Evolutionary conservation across 352 stramenopile species (phyloP), one percentile per base, ranked within the genome.

Genomic region (Elongisporangium prolatum): DNA sequence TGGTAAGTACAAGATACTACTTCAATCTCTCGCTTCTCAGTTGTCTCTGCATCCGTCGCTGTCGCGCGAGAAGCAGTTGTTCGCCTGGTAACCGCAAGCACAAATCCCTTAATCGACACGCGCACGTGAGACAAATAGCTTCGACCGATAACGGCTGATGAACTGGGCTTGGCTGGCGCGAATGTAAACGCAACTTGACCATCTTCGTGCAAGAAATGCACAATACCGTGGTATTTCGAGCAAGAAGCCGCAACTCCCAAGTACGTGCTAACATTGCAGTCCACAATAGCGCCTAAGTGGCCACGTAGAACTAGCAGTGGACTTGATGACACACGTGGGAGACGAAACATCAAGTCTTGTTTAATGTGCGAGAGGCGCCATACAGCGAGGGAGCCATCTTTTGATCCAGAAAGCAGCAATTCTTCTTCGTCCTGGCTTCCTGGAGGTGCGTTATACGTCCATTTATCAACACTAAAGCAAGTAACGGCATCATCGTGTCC

Each of bases 321-420:
- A 51, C 68, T 69, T 5, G 84, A 76, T 5, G 80, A 91, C 8
- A 94, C 70, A 1, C 84, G 77, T 3, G 86, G 86, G 3, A 86
- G 65, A 4, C 78, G 86, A 48, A 91, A 89, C 1, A 92, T 77
- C 61, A 89, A 54, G 48, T 92, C 77, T 0, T 75, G 80, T 49
- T 92, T 91, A 13, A 89, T 64, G 3, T 82, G 70, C 11, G 81
- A 90, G 6, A 95, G 67, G 1, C 81, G 70, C 84, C 86, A 95
- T 1, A 94, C 65, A 10, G 71, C 71, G 7, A 95, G 61, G 1
- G 75, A 88, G 21, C 70, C 76, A 57, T 95, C 86, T 47, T 77
- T 74, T 1, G 80, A 83, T 9, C 86, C 84, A 10, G 80, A 92
- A 1, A 95, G 67, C 0, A 94, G 59, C 16, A 94, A 48, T 48